Percentiles rank a stretch among this genome's conserved stretches.
Evolutionary conservation across 2,329 filamentous ascomycete species (phyloP).

Genomic region (Fusarium oxysporum): DNA sequence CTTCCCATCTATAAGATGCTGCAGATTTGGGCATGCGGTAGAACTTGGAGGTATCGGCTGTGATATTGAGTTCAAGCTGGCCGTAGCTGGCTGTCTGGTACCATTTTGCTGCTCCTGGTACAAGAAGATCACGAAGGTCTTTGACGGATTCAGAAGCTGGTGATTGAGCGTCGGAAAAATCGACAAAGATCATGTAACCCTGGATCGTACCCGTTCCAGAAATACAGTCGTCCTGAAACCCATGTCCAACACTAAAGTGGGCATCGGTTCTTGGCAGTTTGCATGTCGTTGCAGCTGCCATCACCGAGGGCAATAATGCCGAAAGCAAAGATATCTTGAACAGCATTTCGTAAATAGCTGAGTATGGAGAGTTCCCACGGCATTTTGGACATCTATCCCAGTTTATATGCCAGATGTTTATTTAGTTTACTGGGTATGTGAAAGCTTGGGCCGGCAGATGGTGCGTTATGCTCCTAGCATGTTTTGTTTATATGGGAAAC

Average conservation of each 20-base stretch:
- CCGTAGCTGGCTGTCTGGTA: slow-evolving; percentile 44
- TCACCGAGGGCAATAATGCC: neutral
- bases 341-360: neutral
- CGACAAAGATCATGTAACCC: slow-evolving; percentile 53
- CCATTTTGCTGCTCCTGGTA: slow-evolving; percentile 29
- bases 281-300: neutral
- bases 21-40: slow-evolving; percentile 43
- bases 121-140: slow-evolving; percentile 29
- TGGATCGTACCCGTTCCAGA: slow-evolving; percentile 47
- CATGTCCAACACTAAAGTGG: neutral
- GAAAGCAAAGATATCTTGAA: neutral
- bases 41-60: slow-evolving; percentile 37
- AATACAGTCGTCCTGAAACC: slow-evolving; percentile 42
- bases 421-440: neutral
- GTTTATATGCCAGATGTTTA: neutral
- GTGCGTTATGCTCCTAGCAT: neutral
- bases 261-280: neutral
- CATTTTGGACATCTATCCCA: neutral
- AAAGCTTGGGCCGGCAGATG: neutral
- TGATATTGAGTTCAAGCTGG: slow-evolving; percentile 39
- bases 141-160: slow-evolving; percentile 37
- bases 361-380: neutral
- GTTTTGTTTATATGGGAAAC: neutral
- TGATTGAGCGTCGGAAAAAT: slow-evolving; percentile 47
- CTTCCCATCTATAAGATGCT: slow-evolving; percentile 44